Percentiles rank a stretch among this genome's conserved stretches.
Conservation (phyloP, 2,329 filamentous ascomycete species). For the Ophiostoma montium region DNA sequence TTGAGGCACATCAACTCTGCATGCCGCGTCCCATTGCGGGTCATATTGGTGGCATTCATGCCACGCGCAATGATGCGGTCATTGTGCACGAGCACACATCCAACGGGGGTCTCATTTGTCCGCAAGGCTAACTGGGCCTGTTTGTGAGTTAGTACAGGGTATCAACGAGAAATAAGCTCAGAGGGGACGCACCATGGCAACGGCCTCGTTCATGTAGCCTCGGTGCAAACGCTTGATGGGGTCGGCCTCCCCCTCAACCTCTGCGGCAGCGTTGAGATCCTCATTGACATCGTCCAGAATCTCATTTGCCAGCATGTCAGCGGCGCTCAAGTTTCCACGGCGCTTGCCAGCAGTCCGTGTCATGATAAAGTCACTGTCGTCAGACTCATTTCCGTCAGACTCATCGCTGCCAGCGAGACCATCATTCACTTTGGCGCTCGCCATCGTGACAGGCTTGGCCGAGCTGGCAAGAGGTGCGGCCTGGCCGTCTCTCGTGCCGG, state of each 20-base stretch:
- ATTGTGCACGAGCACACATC: slow-evolving; percentile 79
- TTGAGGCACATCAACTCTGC: slow-evolving; percentile 84
- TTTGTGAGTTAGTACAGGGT: neutral
- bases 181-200: slow-evolving; percentile 56
- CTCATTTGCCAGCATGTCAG: slow-evolving; percentile 14
- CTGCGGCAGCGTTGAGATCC: slow-evolving; percentile 14
- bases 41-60: slow-evolving; percentile 95
- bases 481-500: neutral
- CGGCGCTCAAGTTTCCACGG: slow-evolving; percentile 12
- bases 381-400: slow-evolving; percentile 10
- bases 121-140: slow-evolving; percentile 74
- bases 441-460: slow-evolving; percentile 2
- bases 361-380: slow-evolving; percentile 12
- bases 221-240: slow-evolving; percentile 25
- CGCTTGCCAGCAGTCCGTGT: slow-evolving; percentile 15
- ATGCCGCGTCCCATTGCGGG: slow-evolving; percentile 81
- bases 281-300: slow-evolving; percentile 18
- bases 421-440: slow-evolving; percentile 6
- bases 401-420: slow-evolving; percentile 5
- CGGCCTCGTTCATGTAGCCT: slow-evolving; percentile 68
- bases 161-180: neutral
- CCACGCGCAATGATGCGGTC: slow-evolving; percentile 70
- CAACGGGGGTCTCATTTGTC: slow-evolving; percentile 88
- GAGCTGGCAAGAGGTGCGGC: neutral
- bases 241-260: slow-evolving; percentile 19